These are phyloP conservation scores for Exophiala aquamarina DNA, from an alignment of 2,329 filamentous ascomycete species.

Conservation along the genomic window DNA sequence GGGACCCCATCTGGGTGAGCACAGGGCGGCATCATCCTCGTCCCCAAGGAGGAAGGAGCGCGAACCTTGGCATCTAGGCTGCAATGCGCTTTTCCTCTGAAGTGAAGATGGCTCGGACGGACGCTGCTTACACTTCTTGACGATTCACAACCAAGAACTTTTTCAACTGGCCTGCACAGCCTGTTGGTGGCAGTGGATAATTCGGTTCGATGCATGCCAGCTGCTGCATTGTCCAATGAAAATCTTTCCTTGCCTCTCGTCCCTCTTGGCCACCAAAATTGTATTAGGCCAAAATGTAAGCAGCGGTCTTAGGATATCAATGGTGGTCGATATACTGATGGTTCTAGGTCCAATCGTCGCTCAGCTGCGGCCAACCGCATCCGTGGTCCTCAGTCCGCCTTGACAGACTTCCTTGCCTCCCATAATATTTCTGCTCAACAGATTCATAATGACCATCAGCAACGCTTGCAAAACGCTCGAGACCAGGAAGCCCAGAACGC, in stretches of 20 bases:
- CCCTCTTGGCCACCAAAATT: no score
- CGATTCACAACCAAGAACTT: no score
- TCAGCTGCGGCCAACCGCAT: constrained; percentile 43
- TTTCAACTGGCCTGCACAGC: no score
- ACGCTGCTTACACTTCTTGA: no score
- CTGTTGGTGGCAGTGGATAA: no score
- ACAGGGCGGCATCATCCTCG: background rate
- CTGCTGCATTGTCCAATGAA: no score
- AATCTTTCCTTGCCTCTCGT: no score
- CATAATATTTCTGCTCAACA: constrained; percentile 67
- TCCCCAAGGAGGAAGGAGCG: background rate
- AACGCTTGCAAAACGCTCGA: constrained; percentile 50
- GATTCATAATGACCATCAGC: constrained; percentile 60
- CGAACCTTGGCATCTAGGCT: background rate
- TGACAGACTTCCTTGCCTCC: constrained; percentile 68
- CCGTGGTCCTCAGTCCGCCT: constrained; percentile 62
- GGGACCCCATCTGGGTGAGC: background rate
- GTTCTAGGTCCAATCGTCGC: constrained; percentile 14
- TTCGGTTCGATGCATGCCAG: no score
- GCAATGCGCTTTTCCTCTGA: no score
- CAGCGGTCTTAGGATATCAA: background rate
- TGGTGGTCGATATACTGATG: background rate
- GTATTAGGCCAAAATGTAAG: constrained; percentile 2
- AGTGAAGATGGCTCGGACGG: no score
- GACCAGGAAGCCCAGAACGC: constrained; percentile 35